Percentiles rank a stretch among this genome's conserved stretches.
These are phyloP conservation scores for Cutaneotrichosporon dermatis DNA, from an alignment of 1,284 basidiomycete genomes.

Conservation along the genomic window DNA sequence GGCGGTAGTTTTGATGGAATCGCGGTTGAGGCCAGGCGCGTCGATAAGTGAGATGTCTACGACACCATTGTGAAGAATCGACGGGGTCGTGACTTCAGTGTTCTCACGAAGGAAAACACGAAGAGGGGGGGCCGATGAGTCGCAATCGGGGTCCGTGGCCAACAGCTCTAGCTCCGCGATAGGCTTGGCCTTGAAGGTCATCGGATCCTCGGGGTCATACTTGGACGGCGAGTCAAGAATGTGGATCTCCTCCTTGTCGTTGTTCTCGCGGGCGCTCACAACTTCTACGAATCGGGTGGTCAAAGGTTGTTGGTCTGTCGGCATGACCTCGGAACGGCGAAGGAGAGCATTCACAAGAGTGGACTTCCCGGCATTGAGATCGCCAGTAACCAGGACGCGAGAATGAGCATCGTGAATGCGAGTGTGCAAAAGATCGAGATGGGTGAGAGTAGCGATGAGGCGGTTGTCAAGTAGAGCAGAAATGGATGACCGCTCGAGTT, in stretches of 20 bases:
- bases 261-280: slow-evolving; percentile 83
- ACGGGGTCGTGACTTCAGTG: slow-evolving; percentile 66
- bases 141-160: slow-evolving; percentile 66
- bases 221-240: slow-evolving; percentile 53
- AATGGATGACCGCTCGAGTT: slow-evolving; percentile 87
- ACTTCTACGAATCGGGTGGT: slow-evolving; percentile 98
- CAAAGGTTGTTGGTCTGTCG: slow-evolving; percentile 96
- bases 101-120: slow-evolving; percentile 75
- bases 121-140: slow-evolving; percentile 62
- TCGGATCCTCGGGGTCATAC: slow-evolving; percentile 70
- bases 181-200: slow-evolving; percentile 67
- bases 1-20: slow-evolving; percentile 92
- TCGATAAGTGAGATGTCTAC: slow-evolving; percentile 98
- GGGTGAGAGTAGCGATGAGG: slow-evolving; percentile 68
- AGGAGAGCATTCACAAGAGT: slow-evolving; percentile 95
- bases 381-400: slow-evolving; percentile 97
- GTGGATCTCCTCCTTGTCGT: slow-evolving; percentile 46
- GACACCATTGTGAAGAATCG: slow-evolving; percentile 89
- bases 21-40: slow-evolving; percentile 94
- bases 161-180: slow-evolving; percentile 74
- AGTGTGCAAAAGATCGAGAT: slow-evolving; percentile 77
- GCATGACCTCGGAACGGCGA: slow-evolving; percentile 77
- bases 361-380: slow-evolving; percentile 97
- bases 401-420: slow-evolving; percentile 89
- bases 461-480: slow-evolving; percentile 87